Conservation (phyloP, 805 yeast species). For the Candida namnaoensis region DNA sequence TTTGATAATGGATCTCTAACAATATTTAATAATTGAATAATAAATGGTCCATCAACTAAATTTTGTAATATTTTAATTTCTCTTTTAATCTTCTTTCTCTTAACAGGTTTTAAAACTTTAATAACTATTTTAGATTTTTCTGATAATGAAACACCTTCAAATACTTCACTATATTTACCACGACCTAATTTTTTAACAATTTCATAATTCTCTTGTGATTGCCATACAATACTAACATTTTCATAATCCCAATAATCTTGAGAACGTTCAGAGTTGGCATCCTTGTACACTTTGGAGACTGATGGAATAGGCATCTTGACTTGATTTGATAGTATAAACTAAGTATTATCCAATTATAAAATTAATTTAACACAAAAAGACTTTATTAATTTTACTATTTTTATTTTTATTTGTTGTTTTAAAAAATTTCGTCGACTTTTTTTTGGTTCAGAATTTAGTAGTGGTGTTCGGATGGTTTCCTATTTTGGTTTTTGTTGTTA, state of each 20-base stretch:
- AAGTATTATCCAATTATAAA: too few species aligned
- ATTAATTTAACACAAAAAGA: too few species aligned
- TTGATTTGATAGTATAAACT: background rate
- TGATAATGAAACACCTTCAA: conserved; percentile 66
- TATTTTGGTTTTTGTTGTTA: too few species aligned
- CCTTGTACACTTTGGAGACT: conserved; percentile 71
- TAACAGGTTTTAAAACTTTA: conserved; percentile 89
- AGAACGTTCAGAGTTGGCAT: conserved; percentile 70
- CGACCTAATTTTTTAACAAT: conserved; percentile 79
- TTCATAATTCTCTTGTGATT: conserved; percentile 78
- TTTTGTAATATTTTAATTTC: conserved; percentile 85
- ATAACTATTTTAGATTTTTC: conserved; percentile 67
- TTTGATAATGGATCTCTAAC: conserved; percentile 79
- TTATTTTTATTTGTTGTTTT: too few species aligned
- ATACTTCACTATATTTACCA: conserved; percentile 92
- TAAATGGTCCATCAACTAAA: conserved; percentile 75
- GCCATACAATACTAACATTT: conserved; percentile 68
- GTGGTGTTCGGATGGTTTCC: too few species aligned
- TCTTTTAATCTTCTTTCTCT: conserved; percentile 84
- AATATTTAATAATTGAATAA: conserved; percentile 69
- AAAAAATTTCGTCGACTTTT: too few species aligned
- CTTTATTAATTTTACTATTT: too few species aligned
- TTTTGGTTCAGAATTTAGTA: too few species aligned
- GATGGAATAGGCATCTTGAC: conserved; percentile 20
- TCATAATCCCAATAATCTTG: conserved; percentile 86